Percentiles rank a stretch among this genome's conserved stretches.
phyloP scores from a whole-genome alignment of 108 stramenopile species.

The Pseudonitzschia pungens region DNA sequence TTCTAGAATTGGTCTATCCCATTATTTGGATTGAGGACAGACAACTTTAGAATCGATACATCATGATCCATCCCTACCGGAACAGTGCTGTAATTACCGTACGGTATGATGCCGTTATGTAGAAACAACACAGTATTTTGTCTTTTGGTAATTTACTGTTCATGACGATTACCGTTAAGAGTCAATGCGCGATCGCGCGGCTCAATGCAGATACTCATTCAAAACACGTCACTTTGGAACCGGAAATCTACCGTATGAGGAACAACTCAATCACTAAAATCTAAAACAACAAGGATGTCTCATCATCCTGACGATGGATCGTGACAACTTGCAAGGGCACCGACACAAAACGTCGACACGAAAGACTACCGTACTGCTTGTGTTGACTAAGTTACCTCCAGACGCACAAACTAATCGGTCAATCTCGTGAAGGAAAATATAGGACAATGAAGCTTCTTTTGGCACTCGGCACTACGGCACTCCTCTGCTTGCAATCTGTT shows the following conservation, averaged over 20 bases:
- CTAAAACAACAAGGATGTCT: background rate
- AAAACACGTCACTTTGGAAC: background rate
- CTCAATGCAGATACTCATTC: background rate
- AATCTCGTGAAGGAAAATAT: background rate
- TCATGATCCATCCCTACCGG: too few relatives aligned
- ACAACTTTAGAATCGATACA: too few relatives aligned
- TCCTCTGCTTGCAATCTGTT: background rate
- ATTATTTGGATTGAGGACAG: too few relatives aligned
- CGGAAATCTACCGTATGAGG: background rate
- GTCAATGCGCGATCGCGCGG: too few relatives aligned
- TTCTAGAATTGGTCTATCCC: too few relatives aligned
- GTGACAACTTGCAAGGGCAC: background rate
- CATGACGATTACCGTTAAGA: too few relatives aligned
- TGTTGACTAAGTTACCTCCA: too few relatives aligned
- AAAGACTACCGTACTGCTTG: too few relatives aligned
- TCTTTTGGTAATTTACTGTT: too few relatives aligned
- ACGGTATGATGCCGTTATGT: slow-evolving; percentile 2
- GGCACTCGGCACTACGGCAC: background rate
- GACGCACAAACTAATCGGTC: too few relatives aligned
- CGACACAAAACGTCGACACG: background rate
- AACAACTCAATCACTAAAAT: background rate
- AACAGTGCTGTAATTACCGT: background rate
- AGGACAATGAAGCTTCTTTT: background rate
- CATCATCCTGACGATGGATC: background rate
- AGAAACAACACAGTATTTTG: too few relatives aligned